These are phyloP conservation scores for Eucalyptus marginata DNA, from an alignment of 345 rosid species.

Conservation along the genomic window DNA sequence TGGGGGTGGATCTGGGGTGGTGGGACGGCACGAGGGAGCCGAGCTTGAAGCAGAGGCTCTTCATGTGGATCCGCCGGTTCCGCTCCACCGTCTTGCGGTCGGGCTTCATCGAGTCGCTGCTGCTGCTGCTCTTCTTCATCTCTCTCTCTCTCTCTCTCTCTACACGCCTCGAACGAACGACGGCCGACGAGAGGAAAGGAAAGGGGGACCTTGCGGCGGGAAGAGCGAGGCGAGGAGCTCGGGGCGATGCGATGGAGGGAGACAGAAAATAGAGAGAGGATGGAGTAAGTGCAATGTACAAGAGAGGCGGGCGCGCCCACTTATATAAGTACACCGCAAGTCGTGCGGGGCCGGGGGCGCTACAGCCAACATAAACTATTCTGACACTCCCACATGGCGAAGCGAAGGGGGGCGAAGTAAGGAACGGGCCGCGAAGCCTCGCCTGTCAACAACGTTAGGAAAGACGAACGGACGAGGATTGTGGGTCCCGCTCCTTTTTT, in stretches of 20 bases:
- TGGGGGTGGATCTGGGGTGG: conserved; percentile 4
- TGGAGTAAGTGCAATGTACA: neutral
- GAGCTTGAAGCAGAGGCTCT: conserved; percentile 37
- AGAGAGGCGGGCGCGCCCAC: neutral
- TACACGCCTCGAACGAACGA: neutral
- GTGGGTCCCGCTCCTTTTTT: neutral
- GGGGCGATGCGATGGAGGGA: neutral
- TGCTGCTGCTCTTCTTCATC: conserved; percentile 4
- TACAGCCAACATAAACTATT: neutral
- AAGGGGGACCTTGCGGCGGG: neutral
- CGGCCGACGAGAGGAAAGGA: neutral
- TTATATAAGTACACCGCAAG: neutral
- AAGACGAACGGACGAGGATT: neutral
- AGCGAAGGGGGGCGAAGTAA: neutral
- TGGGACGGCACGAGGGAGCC: conserved; percentile 30
- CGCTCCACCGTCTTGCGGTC: conserved; percentile 49
- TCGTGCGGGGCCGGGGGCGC: neutral
- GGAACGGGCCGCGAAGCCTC: neutral
- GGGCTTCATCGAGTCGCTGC: conserved; percentile 3
- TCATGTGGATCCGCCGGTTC: conserved; percentile 54
- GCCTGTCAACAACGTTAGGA: neutral
- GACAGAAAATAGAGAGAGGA: neutral
- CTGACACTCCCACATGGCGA: neutral
- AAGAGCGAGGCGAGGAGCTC: neutral
- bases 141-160: neutral